These are phyloP conservation scores for Amanita thiersii DNA, from an alignment of 768 basidiomycete species.

Conservation along the genomic window DNA sequence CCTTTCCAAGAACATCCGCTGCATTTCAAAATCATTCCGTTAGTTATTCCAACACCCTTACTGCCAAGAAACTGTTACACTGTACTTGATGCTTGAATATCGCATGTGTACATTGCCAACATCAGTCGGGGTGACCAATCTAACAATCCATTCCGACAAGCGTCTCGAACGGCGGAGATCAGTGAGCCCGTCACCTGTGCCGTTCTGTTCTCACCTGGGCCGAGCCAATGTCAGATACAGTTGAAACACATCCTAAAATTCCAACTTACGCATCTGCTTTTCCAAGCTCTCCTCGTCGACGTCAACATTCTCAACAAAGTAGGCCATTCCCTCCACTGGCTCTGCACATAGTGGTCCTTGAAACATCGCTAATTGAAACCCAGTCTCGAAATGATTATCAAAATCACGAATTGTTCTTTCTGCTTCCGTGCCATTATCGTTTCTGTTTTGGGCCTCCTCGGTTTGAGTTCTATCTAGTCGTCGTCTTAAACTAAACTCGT, in stretches of 20 bases:
- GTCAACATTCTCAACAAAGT: slow-evolving; percentile 73
- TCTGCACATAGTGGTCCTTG: slow-evolving; percentile 95
- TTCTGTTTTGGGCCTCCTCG: slow-evolving; percentile 20
- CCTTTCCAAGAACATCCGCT: slow-evolving; percentile 97
- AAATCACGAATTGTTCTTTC: slow-evolving; percentile 41
- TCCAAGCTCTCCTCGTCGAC: slow-evolving; percentile 52
- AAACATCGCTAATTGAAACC: slow-evolving; percentile 91
- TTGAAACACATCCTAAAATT: slow-evolving; percentile 2
- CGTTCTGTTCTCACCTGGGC: slow-evolving; percentile 66
- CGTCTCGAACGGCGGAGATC: slow-evolving; percentile 83
- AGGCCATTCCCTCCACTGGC: slow-evolving; percentile 89
- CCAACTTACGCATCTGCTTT: slow-evolving; percentile 56
- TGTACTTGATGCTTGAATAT: slow-evolving; percentile 96
- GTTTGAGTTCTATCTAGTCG: slow-evolving; percentile 35
- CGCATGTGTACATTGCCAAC: slow-evolving; percentile 98
- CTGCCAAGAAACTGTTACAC: slow-evolving; percentile 13
- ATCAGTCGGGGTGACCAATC: slow-evolving; percentile 98
- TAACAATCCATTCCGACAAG: slow-evolving; percentile 80
- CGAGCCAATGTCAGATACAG: slow-evolving; percentile 9
- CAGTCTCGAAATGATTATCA: slow-evolving; percentile 79
- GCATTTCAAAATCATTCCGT: no score
- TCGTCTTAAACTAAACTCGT: slow-evolving; percentile 37
- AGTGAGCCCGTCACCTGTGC: slow-evolving; percentile 86
- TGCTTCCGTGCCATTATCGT: slow-evolving; percentile 19
- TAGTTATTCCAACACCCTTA: no score